Percentiles rank a stretch among this genome's conserved stretches.
phyloP scores from a whole-genome alignment of 192 early-diverging fungal genomes.

The Linnemannia schmuckeri region DNA sequence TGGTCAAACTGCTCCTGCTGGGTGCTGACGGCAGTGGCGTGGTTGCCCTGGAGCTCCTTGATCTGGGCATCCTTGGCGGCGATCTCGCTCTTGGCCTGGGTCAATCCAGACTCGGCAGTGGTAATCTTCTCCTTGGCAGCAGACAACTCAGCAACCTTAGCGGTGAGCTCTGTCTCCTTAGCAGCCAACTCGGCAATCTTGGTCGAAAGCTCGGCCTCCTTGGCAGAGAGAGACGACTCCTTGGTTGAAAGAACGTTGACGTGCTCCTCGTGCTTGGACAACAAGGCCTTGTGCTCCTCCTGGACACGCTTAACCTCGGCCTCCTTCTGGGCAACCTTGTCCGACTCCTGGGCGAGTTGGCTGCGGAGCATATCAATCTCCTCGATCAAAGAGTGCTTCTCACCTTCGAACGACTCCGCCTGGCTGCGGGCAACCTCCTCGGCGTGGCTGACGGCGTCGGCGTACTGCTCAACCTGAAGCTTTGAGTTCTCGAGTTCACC shows the following conservation, averaged over 20 bases:
- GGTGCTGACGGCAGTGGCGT: conserved; percentile 12
- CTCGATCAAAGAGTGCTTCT: conserved; percentile 49
- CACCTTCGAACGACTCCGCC: conserved; percentile 39
- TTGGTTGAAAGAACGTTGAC: conserved; percentile 25
- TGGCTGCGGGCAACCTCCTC: conserved; percentile 43
- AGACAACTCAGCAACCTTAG: conserved; percentile 15
- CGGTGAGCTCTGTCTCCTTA: conserved; percentile 12
- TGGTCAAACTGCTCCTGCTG: conserved; percentile 47
- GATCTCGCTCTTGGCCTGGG: background rate
- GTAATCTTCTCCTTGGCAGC: conserved; percentile 8
- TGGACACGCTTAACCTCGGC: conserved; percentile 20
- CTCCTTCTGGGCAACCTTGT: conserved; percentile 16
- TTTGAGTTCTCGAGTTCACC: conserved; percentile 41
- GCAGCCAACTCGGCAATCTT: conserved; percentile 15
- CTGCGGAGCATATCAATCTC: conserved; percentile 47
- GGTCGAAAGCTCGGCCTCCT: conserved; percentile 20
- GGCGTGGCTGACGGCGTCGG: conserved; percentile 35
- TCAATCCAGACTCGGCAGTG: background rate
- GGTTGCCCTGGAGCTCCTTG: conserved; percentile 27
- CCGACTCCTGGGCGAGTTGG: conserved; percentile 20
- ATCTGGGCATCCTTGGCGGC: conserved; percentile 2
- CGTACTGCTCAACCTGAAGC: conserved; percentile 44
- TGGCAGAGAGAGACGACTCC: conserved; percentile 27
- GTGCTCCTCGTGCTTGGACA: conserved; percentile 34
- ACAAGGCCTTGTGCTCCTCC: conserved; percentile 30